Conservation (phyloP, 495 filamentous ascomycete species). For the Durotheca rogersii region DNA sequence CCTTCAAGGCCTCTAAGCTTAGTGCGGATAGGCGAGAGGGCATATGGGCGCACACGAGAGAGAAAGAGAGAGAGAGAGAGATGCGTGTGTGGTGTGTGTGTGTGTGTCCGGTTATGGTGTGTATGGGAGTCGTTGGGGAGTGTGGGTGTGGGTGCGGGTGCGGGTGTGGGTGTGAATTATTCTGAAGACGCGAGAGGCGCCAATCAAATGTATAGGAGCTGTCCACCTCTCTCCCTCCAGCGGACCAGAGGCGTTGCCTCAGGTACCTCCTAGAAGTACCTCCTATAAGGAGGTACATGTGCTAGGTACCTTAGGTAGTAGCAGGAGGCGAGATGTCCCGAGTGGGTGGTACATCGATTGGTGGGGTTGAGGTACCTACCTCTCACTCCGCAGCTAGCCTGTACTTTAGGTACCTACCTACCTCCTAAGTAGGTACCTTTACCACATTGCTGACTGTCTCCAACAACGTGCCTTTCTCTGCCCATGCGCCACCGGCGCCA, state of each 20-base stretch:
- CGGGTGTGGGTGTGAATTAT: slow-evolving; percentile 11
- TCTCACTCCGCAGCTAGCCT: too few species aligned
- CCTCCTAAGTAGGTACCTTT: neutral
- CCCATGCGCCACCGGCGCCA: slow-evolving; percentile 27
- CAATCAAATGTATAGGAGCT: slow-evolving; percentile 32
- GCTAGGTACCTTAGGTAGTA: neutral
- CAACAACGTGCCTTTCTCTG: too few species aligned
- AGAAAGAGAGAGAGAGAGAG: too few species aligned
- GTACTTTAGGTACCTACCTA: neutral
- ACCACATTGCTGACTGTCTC: too few species aligned
- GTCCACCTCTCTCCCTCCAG: too few species aligned
- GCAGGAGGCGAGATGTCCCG: too few species aligned
- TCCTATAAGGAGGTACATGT: too few species aligned
- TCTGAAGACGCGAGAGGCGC: slow-evolving; percentile 29
- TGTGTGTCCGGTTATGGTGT: slow-evolving; percentile 7
- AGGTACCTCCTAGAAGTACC: neutral
- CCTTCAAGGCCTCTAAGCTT: too few species aligned
- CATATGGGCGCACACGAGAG: too few species aligned
- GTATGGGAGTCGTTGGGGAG: neutral
- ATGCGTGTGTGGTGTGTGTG: neutral
- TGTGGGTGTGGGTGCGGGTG: neutral
- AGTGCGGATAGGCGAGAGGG: too few species aligned
- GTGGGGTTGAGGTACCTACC: neutral
- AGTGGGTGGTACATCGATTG: neutral
- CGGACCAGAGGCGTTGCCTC: slow-evolving; percentile 4